phyloP scores from a whole-genome alignment of 179 eudicot species.

The Amaranthus tricolor region DNA sequence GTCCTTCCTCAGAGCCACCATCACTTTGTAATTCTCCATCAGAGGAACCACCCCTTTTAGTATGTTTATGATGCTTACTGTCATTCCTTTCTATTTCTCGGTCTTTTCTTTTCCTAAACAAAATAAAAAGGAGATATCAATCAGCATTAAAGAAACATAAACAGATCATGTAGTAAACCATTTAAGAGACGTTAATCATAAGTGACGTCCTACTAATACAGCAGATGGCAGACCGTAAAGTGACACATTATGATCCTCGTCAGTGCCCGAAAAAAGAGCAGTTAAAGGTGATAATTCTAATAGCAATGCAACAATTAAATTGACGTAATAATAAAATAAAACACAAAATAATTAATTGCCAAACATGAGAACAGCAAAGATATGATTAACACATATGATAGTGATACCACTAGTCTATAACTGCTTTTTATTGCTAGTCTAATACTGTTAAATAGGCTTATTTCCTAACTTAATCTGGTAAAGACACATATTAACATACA shows the following conservation, averaged over 20 bases:
- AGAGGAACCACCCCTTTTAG: conserved; percentile 26
- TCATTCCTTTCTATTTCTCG: conserved; percentile 33
- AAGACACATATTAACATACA: conserved; percentile 6
- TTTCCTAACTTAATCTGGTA: neutral
- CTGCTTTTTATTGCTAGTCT: too few species aligned
- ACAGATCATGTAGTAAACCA: neutral
- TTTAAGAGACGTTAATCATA: neutral
- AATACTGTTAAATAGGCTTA: too few species aligned
- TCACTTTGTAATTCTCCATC: conserved; percentile 19
- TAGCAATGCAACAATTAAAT: too few species aligned
- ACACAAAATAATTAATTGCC: too few species aligned
- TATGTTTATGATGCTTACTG: conserved; percentile 19
- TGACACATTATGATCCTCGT: too few species aligned
- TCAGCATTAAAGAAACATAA: neutral
- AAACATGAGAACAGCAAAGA: too few species aligned
- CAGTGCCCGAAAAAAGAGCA: too few species aligned
- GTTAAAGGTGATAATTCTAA: too few species aligned
- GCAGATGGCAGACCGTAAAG: too few species aligned
- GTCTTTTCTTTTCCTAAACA: conserved; percentile 54
- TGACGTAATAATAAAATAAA: too few species aligned
- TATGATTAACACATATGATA: too few species aligned
- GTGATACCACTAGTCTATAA: too few species aligned
- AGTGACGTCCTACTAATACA: neutral
- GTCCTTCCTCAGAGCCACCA: conserved; percentile 22
- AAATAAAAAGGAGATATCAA: neutral